These are phyloP conservation scores for Calonectria pseudoreteaudii DNA, from an alignment of 2,329 filamentous ascomycete species.

Conservation along the genomic window DNA sequence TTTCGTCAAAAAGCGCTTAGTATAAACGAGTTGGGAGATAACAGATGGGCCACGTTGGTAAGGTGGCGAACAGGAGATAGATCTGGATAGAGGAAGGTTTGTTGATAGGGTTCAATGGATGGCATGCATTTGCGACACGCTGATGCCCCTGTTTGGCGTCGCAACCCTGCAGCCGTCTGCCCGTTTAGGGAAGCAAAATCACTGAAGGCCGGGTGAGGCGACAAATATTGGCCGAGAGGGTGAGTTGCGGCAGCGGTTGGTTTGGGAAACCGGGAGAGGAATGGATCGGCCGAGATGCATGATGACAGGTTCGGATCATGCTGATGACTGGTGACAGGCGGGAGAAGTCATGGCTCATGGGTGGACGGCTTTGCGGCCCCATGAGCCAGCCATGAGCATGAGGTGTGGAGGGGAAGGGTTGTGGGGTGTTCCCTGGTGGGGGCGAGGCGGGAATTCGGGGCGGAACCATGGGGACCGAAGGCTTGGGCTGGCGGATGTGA, in stretches of 20 bases:
- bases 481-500: conserved; percentile 41
- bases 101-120: conserved; percentile 6
- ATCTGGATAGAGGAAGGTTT: background rate
- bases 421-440: conserved; percentile 30
- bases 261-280: background rate
- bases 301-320: background rate
- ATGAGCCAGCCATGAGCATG: conserved; percentile 19
- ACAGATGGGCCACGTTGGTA: background rate
- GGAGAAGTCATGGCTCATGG: conserved; percentile 28
- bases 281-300: background rate
- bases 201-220: background rate
- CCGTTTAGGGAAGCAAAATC: background rate
- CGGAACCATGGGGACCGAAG: conserved; percentile 35
- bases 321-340: conserved; percentile 7
- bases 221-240: background rate
- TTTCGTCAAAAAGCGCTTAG: background rate
- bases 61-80: background rate
- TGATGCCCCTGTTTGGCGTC: conserved; percentile 8
- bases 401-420: conserved; percentile 16
- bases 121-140: conserved; percentile 20
- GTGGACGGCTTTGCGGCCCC: conserved; percentile 39
- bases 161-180: background rate
- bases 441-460: conserved; percentile 43
- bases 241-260: background rate
- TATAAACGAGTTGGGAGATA: background rate